Evolutionary conservation across 164 flowering plant genomes (phyloP).

Genomic region (Macadamia tetraphylla): DNA sequence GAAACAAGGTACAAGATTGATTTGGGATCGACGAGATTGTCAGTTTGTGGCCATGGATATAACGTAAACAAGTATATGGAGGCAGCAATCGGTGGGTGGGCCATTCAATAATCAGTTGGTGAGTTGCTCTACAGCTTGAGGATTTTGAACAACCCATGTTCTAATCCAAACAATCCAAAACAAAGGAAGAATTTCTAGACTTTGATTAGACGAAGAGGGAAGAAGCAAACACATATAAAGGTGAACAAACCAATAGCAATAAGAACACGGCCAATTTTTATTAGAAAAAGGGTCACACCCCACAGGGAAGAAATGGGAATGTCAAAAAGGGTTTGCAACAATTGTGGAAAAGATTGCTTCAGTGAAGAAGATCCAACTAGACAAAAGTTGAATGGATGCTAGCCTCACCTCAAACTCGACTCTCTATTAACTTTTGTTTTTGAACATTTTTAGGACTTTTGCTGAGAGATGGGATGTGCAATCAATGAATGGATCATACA

Average conservation of each 20-base stretch:
- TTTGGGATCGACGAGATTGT: neutral
- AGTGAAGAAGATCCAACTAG: neutral
- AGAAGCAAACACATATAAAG: slow-evolving; percentile 5
- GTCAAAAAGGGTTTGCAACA: neutral
- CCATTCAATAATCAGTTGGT: neutral
- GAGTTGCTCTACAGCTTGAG: slow-evolving; percentile 12
- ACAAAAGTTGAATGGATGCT: no score
- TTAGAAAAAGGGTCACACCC: no score
- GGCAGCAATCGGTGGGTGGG: neutral
- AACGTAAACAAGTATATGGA: neutral
- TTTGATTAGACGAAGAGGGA: slow-evolving; percentile 18
- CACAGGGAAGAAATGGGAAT: neutral
- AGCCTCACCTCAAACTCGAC: no score
- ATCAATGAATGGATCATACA: no score
- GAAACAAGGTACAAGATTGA: no score
- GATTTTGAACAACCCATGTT: slow-evolving; percentile 5
- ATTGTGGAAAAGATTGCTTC: neutral
- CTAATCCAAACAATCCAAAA: neutral
- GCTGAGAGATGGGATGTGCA: no score
- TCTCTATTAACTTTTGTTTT: no score
- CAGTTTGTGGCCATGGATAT: neutral
- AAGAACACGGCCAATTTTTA: neutral
- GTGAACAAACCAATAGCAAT: neutral
- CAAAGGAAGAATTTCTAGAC: neutral
- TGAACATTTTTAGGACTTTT: no score